Conservation (phyloP, 176 grass and related monocot genomes). For the Olyra latifolia region DNA sequence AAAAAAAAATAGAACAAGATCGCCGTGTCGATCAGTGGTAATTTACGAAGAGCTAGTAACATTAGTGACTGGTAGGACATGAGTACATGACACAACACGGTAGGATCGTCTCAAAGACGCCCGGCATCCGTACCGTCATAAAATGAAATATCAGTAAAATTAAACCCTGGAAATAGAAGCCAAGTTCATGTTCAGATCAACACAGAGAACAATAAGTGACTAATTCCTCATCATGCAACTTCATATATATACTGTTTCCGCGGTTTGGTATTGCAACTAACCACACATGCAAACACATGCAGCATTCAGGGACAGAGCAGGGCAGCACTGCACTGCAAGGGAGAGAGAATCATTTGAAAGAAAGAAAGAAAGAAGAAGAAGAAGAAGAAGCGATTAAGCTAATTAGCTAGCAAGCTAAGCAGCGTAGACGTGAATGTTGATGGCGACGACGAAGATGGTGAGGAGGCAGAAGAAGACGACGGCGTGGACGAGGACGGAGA, state of each 20-base stretch:
- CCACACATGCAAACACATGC: neutral
- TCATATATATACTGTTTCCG: neutral
- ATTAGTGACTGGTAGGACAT: too few relatives aligned
- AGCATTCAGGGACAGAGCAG: neutral
- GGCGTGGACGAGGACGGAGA: conserved; percentile 82
- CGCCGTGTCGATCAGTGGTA: too few relatives aligned
- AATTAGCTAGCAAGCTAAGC: conserved; percentile 37
- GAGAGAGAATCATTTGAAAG: neutral
- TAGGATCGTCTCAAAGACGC: too few relatives aligned
- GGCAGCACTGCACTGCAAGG: neutral
- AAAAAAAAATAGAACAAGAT: too few relatives aligned
- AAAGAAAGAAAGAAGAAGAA: neutral
- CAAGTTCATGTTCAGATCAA: neutral
- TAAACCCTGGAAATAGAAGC: neutral
- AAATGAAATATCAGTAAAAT: neutral
- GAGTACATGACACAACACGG: too few relatives aligned
- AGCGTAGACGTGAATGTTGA: conserved; percentile 73
- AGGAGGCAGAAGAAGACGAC: conserved; percentile 84
- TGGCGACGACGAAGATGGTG: conserved; percentile 77
- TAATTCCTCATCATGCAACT: neutral
- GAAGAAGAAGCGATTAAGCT: neutral
- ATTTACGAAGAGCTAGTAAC: too few relatives aligned
- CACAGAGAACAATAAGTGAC: neutral
- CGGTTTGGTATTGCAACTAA: neutral
- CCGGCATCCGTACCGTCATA: too few relatives aligned